Conservation (phyloP, 768 basidiomycete genomes). For the Boletus eberwhitei region DNA sequence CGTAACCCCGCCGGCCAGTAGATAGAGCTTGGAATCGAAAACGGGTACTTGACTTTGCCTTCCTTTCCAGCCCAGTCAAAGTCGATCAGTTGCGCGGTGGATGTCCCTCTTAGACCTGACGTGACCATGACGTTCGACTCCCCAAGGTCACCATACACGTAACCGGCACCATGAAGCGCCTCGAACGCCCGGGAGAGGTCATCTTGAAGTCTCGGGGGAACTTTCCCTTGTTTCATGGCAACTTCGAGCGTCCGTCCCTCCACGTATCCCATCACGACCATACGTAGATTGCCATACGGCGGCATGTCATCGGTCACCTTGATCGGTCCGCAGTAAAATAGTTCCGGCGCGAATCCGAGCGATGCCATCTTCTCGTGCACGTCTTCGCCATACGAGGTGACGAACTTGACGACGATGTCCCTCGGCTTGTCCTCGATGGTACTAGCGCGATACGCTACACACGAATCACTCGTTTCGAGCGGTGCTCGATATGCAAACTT, state of each 20-base stretch:
- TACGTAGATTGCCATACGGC: conserved; percentile 17
- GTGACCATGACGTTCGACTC: conserved; percentile 32
- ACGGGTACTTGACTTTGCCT: neutral
- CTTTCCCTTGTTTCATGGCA: neutral
- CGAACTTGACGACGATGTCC: conserved; percentile 38
- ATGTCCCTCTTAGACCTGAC: neutral
- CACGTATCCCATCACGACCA: conserved; percentile 40
- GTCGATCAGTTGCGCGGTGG: neutral
- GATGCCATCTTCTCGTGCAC: conserved; percentile 33
- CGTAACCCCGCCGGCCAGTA: neutral
- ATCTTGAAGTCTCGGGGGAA: conserved; percentile 10
- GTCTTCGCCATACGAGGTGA: conserved; percentile 29
- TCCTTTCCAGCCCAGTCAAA: conserved; percentile 3
- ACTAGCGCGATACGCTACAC: conserved; percentile 25
- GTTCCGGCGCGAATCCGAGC: conserved; percentile 25
- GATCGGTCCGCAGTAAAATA: conserved; percentile 30
- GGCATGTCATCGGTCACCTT: conserved; percentile 1
- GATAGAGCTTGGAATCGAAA: neutral
- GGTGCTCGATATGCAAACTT: conserved; percentile 20
- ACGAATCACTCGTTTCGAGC: conserved; percentile 15
- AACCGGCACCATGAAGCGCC: conserved; percentile 28
- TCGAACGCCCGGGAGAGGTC: conserved; percentile 20
- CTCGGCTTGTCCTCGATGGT: neutral
- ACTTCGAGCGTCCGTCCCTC: conserved; percentile 8
- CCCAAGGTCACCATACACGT: conserved; percentile 39